Conservation (phyloP, 2,329 filamentous ascomycete species). For the Verticillium tricorpus region DNA sequence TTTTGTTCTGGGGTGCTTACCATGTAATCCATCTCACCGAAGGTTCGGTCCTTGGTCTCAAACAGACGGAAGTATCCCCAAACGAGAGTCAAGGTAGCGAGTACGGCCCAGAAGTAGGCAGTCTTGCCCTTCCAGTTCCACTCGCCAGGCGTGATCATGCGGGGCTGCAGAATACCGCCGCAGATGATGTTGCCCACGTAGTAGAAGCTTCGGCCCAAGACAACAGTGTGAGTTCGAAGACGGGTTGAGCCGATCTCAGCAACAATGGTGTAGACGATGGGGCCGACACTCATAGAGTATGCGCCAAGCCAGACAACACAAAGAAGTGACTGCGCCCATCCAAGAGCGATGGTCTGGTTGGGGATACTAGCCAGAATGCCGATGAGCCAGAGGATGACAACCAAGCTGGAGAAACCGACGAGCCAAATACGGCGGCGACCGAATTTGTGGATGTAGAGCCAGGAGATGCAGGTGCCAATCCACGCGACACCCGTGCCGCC, state of each 20-base stretch:
- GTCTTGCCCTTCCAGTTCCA: slow-evolving; percentile 37
- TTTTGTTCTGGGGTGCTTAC: slow-evolving; percentile 12
- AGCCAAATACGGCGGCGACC: slow-evolving; percentile 40
- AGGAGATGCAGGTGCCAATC: slow-evolving; percentile 36
- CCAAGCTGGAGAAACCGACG: slow-evolving; percentile 30
- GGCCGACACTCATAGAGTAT: slow-evolving; percentile 38
- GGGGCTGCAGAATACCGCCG: slow-evolving; percentile 31
- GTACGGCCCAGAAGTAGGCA: slow-evolving; percentile 37
- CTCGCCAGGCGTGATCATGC: slow-evolving; percentile 31
- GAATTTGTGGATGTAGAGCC: slow-evolving; percentile 34
- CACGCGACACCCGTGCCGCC: slow-evolving; percentile 39
- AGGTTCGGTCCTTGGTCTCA: slow-evolving; percentile 40
- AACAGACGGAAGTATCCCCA: slow-evolving; percentile 40
- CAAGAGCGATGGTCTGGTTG: slow-evolving; percentile 26
- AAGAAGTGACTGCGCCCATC: slow-evolving; percentile 35
- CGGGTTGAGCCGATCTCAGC: slow-evolving; percentile 40
- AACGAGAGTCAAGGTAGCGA: slow-evolving; percentile 29
- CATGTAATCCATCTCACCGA: slow-evolving; percentile 40
- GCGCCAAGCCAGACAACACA: slow-evolving; percentile 39
- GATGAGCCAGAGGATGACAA: slow-evolving; percentile 35
- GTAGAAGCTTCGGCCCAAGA: slow-evolving; percentile 36
- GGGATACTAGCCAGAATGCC: slow-evolving; percentile 34
- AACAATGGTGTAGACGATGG: slow-evolving; percentile 40
- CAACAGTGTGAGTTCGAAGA: slow-evolving; percentile 40
- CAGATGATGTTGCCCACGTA: slow-evolving; percentile 36